A percentile compares a stretch with the other conserved stretches of the same genome.
Conservation (phyloP, 1,284 basidiomycete species). For the Apiotrichum laibachii region DNA sequence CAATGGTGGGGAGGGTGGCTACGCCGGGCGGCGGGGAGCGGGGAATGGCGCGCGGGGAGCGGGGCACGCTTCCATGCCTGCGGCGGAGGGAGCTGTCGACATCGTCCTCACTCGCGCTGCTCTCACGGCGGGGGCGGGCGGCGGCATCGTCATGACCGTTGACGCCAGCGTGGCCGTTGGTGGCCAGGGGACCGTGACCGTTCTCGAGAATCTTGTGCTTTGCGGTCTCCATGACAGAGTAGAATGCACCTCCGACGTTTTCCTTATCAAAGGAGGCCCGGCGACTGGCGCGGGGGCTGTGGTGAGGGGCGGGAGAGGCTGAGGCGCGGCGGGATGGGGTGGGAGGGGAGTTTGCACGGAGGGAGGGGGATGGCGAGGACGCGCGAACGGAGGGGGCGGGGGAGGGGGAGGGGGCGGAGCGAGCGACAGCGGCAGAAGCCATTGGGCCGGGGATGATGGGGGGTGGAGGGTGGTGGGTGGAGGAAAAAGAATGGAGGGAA, state of each 20-base stretch:
- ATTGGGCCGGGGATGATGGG: background rate
- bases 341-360: constrained; percentile 3
- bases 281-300: constrained; percentile 12
- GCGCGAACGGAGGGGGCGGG: constrained; percentile 6
- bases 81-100: constrained; percentile 9
- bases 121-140: background rate
- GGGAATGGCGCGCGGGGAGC: background rate
- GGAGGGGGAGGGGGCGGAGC: constrained; percentile 6
- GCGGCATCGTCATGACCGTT: background rate
- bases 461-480: background rate
- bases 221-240: constrained; percentile 7
- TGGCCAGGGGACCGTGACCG: background rate
- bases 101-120: constrained; percentile 13
- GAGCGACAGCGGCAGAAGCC: constrained; percentile 12
- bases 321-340: constrained; percentile 12
- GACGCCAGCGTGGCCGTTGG: constrained; percentile 5
- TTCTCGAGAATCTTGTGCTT: constrained; percentile 1
- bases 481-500: background rate
- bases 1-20: constrained; percentile 35
- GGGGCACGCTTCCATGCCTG: constrained; percentile 1
- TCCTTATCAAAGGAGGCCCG: constrained; percentile 10
- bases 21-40: constrained; percentile 14
- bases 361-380: constrained; percentile 7
- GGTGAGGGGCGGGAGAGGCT: constrained; percentile 12
- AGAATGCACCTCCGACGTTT: background rate